phyloP scores from a whole-genome alignment of 2,329 filamentous ascomycete species.

The Penicillium sp. region DNA sequence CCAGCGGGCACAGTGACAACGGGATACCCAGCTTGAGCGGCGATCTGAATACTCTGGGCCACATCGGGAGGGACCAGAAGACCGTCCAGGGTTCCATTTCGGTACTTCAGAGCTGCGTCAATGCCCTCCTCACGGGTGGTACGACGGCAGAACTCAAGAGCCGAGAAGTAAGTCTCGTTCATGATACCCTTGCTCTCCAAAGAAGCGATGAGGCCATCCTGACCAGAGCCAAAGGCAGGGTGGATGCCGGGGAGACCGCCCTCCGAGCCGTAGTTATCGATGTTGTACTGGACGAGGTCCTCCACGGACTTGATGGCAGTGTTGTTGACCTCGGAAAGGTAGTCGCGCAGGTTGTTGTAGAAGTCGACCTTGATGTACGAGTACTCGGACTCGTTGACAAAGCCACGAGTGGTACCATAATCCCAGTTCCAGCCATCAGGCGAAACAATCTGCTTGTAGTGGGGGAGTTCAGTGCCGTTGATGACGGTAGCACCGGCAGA shows the following conservation, averaged over 20 bases:
- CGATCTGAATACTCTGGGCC: conserved; percentile 69
- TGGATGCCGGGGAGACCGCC: conserved; percentile 65
- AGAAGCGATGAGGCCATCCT: conserved; percentile 71
- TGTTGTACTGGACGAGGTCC: conserved; percentile 68
- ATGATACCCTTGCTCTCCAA: conserved; percentile 63
- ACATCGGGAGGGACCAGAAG: conserved; percentile 72
- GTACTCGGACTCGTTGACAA: conserved; percentile 74
- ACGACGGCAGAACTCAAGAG: conserved; percentile 64
- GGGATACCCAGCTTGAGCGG: conserved; percentile 76
- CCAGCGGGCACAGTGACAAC: conserved; percentile 71
- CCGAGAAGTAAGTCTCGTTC: conserved; percentile 70
- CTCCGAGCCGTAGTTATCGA: conserved; percentile 67
- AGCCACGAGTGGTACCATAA: conserved; percentile 65
- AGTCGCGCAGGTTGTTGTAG: conserved; percentile 65
- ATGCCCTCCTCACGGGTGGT: conserved; percentile 68
- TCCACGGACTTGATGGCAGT: conserved; percentile 63
- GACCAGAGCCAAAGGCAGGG: conserved; percentile 70
- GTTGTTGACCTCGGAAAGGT: conserved; percentile 66
- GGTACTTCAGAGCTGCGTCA: conserved; percentile 64
- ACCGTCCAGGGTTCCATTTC: conserved; percentile 57
- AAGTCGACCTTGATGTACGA: conserved; percentile 70
- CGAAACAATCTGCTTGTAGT: conserved; percentile 65
- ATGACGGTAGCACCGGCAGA: conserved; percentile 68
- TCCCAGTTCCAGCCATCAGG: conserved; percentile 77
- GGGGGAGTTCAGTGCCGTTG: conserved; percentile 70